A percentile compares a stretch with the other conserved stretches of the same genome.
Conservation (phyloP, 2,329 filamentous ascomycete species). For the Dactylellina haptotyla region DNA sequence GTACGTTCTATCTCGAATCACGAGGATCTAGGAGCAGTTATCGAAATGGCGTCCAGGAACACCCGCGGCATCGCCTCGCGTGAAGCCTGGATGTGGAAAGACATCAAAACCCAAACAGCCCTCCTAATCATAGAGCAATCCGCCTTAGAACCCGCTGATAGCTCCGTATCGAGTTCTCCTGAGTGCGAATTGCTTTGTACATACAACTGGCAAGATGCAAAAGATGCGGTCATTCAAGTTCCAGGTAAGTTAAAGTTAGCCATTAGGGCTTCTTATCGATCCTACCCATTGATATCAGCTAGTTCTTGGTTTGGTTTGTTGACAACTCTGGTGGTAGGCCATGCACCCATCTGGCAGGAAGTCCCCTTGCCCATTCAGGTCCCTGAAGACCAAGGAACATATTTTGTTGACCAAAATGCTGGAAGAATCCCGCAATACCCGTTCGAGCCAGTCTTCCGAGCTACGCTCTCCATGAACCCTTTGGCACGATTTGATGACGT, state of each 20-base stretch:
- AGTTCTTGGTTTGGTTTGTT: background rate
- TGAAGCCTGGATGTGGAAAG: constrained; percentile 1
- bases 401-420: constrained; percentile 59
- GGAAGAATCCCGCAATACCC: constrained; percentile 57
- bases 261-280: background rate
- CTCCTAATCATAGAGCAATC: background rate
- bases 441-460: constrained; percentile 58
- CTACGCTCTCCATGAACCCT: constrained; percentile 55
- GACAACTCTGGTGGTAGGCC: background rate
- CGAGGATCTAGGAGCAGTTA: too few species aligned
- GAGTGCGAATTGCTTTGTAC: constrained; percentile 6
- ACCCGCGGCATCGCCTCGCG: too few species aligned
- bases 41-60: too few species aligned
- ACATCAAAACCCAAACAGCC: background rate
- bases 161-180: constrained; percentile 1
- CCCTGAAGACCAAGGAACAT: background rate
- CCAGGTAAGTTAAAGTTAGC: constrained; percentile 24
- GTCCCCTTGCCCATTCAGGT: background rate
- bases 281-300: background rate
- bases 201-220: constrained; percentile 16
- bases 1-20: too few species aligned
- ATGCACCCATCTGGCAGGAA: constrained; percentile 6
- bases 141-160: background rate
- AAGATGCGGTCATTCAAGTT: background rate
- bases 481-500: constrained; percentile 56